phyloP scores from a whole-genome alignment of 352 stramenopile genomes.

The Pythium dissotocum region DNA sequence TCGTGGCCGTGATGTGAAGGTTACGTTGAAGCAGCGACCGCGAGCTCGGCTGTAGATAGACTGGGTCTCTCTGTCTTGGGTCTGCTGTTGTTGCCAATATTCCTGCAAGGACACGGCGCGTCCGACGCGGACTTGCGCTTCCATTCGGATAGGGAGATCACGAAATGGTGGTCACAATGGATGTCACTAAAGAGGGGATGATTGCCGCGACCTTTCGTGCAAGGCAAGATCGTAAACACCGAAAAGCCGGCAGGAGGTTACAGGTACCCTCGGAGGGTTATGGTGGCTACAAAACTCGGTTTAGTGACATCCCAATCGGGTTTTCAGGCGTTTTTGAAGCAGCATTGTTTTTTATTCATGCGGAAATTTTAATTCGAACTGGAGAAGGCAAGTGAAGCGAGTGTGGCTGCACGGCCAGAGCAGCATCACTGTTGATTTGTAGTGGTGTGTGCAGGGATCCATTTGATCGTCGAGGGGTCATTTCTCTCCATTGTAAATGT shows the following conservation, averaged over 20 bases:
- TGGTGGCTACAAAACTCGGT: not conserved
- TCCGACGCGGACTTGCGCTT: conserved; percentile 24
- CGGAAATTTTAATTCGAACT: no score
- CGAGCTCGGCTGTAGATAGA: conserved; percentile 32
- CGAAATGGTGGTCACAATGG: not conserved
- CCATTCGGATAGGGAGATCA: not conserved
- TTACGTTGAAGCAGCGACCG: conserved; percentile 41
- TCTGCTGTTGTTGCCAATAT: conserved; percentile 19
- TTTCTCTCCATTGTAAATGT: not conserved
- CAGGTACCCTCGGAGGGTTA: not conserved
- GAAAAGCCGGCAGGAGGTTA: conserved; percentile 1
- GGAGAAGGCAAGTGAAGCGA: no score
- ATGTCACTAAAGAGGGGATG: conserved; percentile 6
- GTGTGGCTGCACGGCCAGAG: no score
- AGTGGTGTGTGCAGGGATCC: not conserved
- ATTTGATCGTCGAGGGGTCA: not conserved
- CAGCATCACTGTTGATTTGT: not conserved
- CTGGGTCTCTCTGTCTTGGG: conserved; percentile 22
- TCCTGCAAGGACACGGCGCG: conserved; percentile 24
- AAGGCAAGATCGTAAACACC: conserved; percentile 9
- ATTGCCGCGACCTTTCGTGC: not conserved
- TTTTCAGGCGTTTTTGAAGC: not conserved
- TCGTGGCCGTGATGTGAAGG: conserved; percentile 28
- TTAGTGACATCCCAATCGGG: not conserved
- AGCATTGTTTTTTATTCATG: no score